These are phyloP conservation scores for Phytophthora brassicae DNA, from an alignment of 352 stramenopile species.

Conservation along the genomic window DNA sequence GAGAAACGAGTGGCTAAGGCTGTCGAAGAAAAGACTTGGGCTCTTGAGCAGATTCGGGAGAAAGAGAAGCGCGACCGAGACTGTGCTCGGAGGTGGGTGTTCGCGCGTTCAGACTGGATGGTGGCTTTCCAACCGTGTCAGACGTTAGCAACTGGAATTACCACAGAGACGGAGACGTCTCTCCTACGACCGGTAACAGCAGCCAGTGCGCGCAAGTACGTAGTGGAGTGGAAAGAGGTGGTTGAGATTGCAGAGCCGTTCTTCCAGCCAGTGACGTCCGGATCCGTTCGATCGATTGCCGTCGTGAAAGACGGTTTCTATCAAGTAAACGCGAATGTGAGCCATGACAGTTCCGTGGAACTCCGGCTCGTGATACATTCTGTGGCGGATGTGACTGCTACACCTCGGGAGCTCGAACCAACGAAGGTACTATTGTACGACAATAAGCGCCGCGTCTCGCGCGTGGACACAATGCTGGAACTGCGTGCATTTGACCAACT, in stretches of 20 bases:
- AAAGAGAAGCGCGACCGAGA: constrained; percentile 13
- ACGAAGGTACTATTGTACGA: constrained; percentile 42
- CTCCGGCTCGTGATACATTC: constrained; percentile 25
- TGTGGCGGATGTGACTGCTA: neutral
- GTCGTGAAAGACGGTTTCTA: constrained; percentile 40
- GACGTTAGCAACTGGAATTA: constrained; percentile 8
- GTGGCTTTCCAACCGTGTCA: constrained; percentile 21
- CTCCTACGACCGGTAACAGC: constrained; percentile 17
- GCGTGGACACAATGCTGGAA: constrained; percentile 33
- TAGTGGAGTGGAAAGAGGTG: constrained; percentile 31
- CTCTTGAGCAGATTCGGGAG: constrained; percentile 4
- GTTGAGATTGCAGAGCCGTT: constrained; percentile 25
- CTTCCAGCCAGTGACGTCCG: constrained; percentile 18
- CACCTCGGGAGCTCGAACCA: constrained; percentile 19
- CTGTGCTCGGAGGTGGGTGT: constrained; percentile 27
- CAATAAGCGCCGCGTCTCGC: constrained; percentile 46
- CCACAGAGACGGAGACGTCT: constrained; percentile 12
- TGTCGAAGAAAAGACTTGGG: constrained; percentile 6
- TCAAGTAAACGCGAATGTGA: constrained; percentile 46
- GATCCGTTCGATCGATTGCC: constrained; percentile 10
- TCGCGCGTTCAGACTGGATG: constrained; percentile 32
- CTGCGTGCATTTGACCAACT: constrained; percentile 35
- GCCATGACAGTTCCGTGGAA: constrained; percentile 32
- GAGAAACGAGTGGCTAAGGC: constrained; percentile 14
- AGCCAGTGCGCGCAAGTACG: constrained; percentile 10